phyloP scores from a whole-genome alignment of 495 filamentous ascomycete species.

The Talaromyces ruber region DNA sequence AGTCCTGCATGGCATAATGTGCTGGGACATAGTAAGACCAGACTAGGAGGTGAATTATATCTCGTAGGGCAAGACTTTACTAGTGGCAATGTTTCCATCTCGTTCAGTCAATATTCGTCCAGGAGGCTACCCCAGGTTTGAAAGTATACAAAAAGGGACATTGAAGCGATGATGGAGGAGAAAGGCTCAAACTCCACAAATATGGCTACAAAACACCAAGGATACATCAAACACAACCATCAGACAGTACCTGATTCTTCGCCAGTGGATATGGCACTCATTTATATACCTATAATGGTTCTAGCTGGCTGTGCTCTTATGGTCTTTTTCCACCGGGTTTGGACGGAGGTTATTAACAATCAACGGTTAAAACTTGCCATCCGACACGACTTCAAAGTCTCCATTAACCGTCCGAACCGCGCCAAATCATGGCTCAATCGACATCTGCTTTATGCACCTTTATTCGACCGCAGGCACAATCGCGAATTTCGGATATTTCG shows the following conservation, averaged over 20 bases:
- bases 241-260: background rate
- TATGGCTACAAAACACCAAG: background rate
- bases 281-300: slow-evolving; percentile 4
- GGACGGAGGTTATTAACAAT: background rate
- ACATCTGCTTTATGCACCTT: slow-evolving; percentile 34
- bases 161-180: background rate
- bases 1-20: background rate
- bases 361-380: background rate
- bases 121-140: background rate
- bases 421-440: slow-evolving; percentile 24
- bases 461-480: slow-evolving; percentile 28
- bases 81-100: background rate
- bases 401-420: slow-evolving; percentile 1
- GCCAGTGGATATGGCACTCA: background rate
- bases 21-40: background rate
- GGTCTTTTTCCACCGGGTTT: background rate
- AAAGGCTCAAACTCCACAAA: background rate
- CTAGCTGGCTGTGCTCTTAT: background rate
- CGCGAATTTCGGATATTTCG: slow-evolving; percentile 25
- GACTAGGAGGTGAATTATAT: background rate
- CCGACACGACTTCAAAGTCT: background rate
- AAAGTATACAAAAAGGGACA: background rate
- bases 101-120: background rate
- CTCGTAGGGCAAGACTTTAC: background rate
- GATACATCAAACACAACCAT: background rate